These are phyloP conservation scores for Pythium brachiatum DNA, from an alignment of 352 stramenopile species.

Conservation along the genomic window DNA sequence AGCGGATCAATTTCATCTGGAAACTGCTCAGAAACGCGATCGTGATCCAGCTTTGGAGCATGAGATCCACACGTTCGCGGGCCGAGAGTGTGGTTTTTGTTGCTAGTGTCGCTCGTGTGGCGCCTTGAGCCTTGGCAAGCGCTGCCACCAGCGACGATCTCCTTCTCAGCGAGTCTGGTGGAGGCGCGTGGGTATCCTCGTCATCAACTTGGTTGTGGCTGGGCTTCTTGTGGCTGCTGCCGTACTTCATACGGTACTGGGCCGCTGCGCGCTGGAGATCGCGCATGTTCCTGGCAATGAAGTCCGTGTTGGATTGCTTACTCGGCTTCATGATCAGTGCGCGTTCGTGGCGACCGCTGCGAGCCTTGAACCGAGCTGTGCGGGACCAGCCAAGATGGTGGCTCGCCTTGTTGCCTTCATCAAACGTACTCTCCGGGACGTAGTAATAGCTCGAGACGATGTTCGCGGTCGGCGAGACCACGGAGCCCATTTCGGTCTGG, in stretches of 20 bases:
- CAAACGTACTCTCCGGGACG: slow-evolving; percentile 39
- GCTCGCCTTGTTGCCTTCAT: slow-evolving; percentile 17
- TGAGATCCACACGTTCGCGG: slow-evolving; percentile 12
- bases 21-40: slow-evolving; percentile 38
- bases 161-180: background rate
- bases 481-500: slow-evolving; percentile 32
- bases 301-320: slow-evolving; percentile 12
- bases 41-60: slow-evolving; percentile 35
- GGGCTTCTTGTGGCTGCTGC: background rate
- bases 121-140: background rate
- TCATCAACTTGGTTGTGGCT: background rate
- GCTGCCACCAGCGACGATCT: slow-evolving; percentile 1
- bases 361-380: slow-evolving; percentile 33
- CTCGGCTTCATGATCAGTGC: slow-evolving; percentile 3
- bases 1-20: slow-evolving; percentile 33
- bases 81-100: slow-evolving; percentile 1
- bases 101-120: slow-evolving; percentile 8
- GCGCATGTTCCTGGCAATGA: slow-evolving; percentile 14
- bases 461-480: slow-evolving; percentile 36
- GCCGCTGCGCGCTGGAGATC: background rate
- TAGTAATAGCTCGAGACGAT: slow-evolving; percentile 67
- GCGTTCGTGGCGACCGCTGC: slow-evolving; percentile 12
- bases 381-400: slow-evolving; percentile 44
- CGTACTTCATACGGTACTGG: background rate
- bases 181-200: slow-evolving; percentile 1